phyloP scores from a whole-genome alignment of 352 stramenopile genomes.

The Saprolegnia parasitica region DNA sequence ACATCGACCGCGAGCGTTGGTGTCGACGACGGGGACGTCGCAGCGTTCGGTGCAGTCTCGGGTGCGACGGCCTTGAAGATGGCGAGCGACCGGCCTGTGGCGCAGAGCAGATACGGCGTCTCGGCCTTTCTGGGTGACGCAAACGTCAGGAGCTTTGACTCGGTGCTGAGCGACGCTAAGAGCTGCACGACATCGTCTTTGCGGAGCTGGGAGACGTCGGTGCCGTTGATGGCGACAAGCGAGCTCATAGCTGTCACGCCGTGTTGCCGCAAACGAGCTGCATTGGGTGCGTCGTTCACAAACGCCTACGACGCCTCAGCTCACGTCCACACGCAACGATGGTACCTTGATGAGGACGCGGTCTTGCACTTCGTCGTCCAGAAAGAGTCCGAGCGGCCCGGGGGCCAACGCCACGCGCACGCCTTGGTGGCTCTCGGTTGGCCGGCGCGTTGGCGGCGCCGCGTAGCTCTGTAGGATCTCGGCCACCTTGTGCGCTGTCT shows the following conservation, averaged over 20 bases:
- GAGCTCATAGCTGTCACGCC: slow-evolving; percentile 40
- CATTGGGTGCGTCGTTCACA: slow-evolving; percentile 45
- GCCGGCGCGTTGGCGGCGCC: background rate
- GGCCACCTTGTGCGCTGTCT: slow-evolving; percentile 2
- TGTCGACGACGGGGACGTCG: background rate
- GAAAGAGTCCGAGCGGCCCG: slow-evolving; percentile 54
- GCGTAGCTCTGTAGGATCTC: background rate
- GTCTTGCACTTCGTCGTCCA: slow-evolving; percentile 51
- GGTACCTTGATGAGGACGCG: slow-evolving; percentile 45
- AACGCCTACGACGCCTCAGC: slow-evolving; percentile 32
- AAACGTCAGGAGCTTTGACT: slow-evolving; percentile 52
- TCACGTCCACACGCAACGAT: background rate
- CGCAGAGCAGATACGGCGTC: slow-evolving; percentile 11
- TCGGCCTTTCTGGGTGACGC: slow-evolving; percentile 14
- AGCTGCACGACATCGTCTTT: slow-evolving; percentile 43
- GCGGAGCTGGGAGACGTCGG: slow-evolving; percentile 42
- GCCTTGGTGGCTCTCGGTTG: slow-evolving; percentile 34
- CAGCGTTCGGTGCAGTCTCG: background rate
- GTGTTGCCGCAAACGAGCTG: slow-evolving; percentile 32
- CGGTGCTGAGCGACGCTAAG: slow-evolving; percentile 48
- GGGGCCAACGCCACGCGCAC: slow-evolving; percentile 39
- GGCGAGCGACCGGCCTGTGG: slow-evolving; percentile 10
- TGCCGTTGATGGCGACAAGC: slow-evolving; percentile 52
- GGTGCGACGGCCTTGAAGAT: background rate
- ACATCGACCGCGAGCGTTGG: background rate